Base-by-base conservation (phyloP, 345 rosid genomes). In the Acer yangbiense region DNA sequence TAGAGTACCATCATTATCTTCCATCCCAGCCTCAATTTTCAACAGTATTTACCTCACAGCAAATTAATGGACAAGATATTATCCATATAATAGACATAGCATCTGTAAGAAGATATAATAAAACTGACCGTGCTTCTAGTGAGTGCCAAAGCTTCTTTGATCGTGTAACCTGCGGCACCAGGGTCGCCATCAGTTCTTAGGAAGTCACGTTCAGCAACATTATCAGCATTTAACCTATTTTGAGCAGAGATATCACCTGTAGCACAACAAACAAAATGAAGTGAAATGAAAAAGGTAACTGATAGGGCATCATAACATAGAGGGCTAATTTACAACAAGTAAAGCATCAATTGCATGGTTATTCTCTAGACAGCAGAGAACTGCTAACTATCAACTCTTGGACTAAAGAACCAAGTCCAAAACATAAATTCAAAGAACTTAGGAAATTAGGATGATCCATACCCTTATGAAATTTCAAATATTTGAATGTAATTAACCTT, bases 171-270 rank as follows among this genome's bases (percentile, higher is more conserved):
- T 20, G 84, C 87, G 52, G 94, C 97, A 35, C 90, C 97, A 69
- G 99, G 99, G 76, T 95, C 97, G 25, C 99, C 99, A 60, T 92
- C 98, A 81, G 96, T 90, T 72, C 96, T 86, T 81, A 95, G 81
- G 79, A 85, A 83, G 86, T 95, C 98, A 14, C 99, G 94, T 52
- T 87, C 93, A 76, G 78, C 80, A 71, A 89, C 91, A 88, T 76
- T 79, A 79, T 81, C 86, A 87, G 55, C 68, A 71, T 75, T 78
- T 62, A 63, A 69, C 85, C 71, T 71, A 48, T 67, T 64, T 52
- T 68, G 67, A 60, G 65, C 44, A 61, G 86, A 69, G 35, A 29
- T 63, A 78, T 77, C 85, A 80, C 91, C 97, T 90, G 82, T 64
- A 78, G 72, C 21, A 83, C 46, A 62, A 74, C 35, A 79, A 71